A percentile compares a stretch with the other conserved stretches of the same genome.
Evolutionary conservation across 805 yeast genomes (phyloP).

Genomic region (Groenewaldozyma salmanticensis): DNA sequence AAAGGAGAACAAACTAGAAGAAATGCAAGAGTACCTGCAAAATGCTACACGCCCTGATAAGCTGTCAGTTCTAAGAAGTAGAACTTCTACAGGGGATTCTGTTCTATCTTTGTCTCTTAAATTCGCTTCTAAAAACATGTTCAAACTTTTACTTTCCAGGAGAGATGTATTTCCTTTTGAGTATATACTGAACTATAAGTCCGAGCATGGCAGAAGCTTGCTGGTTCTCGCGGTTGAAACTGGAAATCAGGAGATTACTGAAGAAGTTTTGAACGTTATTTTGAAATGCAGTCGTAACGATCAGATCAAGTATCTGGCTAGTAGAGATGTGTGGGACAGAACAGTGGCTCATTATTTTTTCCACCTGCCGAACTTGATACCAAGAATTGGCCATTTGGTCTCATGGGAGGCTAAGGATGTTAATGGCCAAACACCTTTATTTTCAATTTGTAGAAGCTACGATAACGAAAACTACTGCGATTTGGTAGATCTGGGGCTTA

Average conservation of each 20-base stretch:
- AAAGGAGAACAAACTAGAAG: conserved; percentile 21
- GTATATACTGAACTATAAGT: conserved; percentile 56
- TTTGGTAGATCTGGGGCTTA: conserved; percentile 11
- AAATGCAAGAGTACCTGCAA: conserved; percentile 2
- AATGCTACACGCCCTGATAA: too few species aligned
- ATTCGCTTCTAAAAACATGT: conserved; percentile 30
- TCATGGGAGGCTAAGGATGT: conserved; percentile 63
- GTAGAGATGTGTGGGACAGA: conserved; percentile 43
- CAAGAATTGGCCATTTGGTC: conserved; percentile 44
- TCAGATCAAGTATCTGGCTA: conserved; percentile 38
- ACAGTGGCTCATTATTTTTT: conserved; percentile 67
- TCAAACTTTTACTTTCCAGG: conserved; percentile 39
- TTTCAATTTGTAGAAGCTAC: conserved; percentile 66
- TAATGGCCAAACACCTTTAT: conserved; percentile 68
- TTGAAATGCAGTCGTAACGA: conserved; percentile 38
- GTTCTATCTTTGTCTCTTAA: conserved; percentile 53
- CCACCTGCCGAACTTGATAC: conserved; percentile 43
- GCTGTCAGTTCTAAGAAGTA: conserved; percentile 26
- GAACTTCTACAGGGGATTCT: conserved; percentile 59
- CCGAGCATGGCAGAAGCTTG: conserved; percentile 44
- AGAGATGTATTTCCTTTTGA: conserved; percentile 52
- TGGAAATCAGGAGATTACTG: conserved; percentile 39
- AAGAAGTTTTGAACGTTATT: conserved; percentile 39
- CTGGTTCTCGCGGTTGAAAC: conserved; percentile 52
- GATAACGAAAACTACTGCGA: conserved; percentile 57